Conservation (phyloP, 805 yeast genomes). For the Candida methanosorbosa region DNA sequence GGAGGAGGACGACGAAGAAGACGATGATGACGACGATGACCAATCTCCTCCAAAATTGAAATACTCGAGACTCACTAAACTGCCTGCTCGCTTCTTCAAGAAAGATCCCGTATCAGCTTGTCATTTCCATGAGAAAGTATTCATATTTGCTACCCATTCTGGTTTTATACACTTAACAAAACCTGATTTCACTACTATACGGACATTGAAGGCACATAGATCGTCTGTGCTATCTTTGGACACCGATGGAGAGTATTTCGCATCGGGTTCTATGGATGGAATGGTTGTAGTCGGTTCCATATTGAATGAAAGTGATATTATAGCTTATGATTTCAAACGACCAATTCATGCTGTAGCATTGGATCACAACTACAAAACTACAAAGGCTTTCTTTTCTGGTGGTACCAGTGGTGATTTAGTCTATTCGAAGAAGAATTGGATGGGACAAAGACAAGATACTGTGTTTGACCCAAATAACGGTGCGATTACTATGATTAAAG, state of each 20-base stretch:
- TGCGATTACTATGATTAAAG: constrained; percentile 60
- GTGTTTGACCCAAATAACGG: constrained; percentile 53
- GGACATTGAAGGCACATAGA: constrained; percentile 77
- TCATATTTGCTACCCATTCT: constrained; percentile 83
- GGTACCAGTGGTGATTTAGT: constrained; percentile 84
- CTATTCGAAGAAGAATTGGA: constrained; percentile 74
- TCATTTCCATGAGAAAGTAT: constrained; percentile 46
- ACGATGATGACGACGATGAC: constrained; percentile 35
- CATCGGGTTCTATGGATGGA: constrained; percentile 92
- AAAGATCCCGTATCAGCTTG: constrained; percentile 76
- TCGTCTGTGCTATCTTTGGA: constrained; percentile 73
- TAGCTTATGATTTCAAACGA: constrained; percentile 74
- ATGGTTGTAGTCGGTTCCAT: constrained; percentile 77
- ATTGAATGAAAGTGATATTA: constrained; percentile 49
- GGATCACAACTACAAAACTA: constrained; percentile 55
- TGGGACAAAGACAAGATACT: constrained; percentile 71
- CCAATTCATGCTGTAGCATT: constrained; percentile 85
- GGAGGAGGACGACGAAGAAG: constrained; percentile 25
- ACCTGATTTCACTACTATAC: constrained; percentile 48
- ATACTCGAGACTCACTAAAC: constrained; percentile 57
- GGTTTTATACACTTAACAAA: constrained; percentile 68
- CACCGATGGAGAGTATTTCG: constrained; percentile 66
- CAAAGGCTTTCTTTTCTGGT: constrained; percentile 71
- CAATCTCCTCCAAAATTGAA: constrained; percentile 66
- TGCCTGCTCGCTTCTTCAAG: constrained; percentile 64